A percentile compares a stretch with the other conserved stretches of the same genome.
phyloP scores from a whole-genome alignment of 2,329 filamentous ascomycete species.

The Xylaria sp. region DNA sequence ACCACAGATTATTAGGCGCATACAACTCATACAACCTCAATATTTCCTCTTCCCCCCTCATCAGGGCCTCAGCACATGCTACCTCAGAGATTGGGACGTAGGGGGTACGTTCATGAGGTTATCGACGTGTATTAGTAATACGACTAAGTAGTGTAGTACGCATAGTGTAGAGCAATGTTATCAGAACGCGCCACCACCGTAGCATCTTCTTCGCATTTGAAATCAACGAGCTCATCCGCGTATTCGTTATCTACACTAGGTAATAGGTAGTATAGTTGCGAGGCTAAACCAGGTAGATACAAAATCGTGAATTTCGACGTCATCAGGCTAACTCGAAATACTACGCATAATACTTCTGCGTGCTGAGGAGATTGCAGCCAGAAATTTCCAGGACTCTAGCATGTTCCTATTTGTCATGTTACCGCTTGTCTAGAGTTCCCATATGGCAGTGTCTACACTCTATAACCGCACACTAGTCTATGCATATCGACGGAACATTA shows the following conservation, averaged over 20 bases:
- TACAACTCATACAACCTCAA: slow-evolving; percentile 12
- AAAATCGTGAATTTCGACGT: background rate
- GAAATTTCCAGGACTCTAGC: background rate
- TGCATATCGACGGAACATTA: background rate
- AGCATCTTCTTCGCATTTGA: background rate
- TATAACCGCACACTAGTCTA: background rate
- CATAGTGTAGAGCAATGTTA: background rate
- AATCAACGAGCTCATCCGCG: background rate
- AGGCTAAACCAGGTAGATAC: background rate
- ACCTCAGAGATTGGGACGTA: background rate
- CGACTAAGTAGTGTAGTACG: background rate
- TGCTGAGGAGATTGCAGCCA: background rate
- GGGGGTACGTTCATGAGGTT: background rate
- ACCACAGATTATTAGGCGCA: slow-evolving; percentile 1
- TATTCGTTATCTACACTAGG: background rate
- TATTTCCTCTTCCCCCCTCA: background rate
- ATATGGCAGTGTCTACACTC: background rate
- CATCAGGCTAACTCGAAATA: background rate
- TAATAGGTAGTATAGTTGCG: background rate
- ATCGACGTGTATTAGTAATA: background rate
- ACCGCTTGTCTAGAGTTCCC: background rate
- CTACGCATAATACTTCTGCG: background rate
- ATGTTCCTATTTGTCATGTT: slow-evolving; percentile 3
- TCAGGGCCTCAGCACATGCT: background rate
- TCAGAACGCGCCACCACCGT: background rate